Evolutionary conservation across 441 rosid species (phyloP), one percentile per base, ranked within the genome.

Genomic region (Corymbia calophylla): DNA sequence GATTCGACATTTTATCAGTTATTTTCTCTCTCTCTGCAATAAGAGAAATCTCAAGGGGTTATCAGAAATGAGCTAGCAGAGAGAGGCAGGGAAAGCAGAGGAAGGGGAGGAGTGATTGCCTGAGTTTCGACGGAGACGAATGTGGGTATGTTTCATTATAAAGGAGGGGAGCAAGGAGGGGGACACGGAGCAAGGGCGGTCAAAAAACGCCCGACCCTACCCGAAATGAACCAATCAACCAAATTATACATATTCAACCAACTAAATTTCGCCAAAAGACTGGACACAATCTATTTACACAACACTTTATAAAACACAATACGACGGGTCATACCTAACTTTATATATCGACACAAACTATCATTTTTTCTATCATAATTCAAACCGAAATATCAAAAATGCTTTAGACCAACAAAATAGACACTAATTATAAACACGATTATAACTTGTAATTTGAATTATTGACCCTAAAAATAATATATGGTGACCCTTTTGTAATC

Each of bases 261-360:
- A 4, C 29, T 13, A 56, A 56, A 56, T 56, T 23, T 56, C 13
- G 10, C 62, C 9, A 23, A 56, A 56, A 21, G 6, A 56, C 62
- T 56, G 12, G 25, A 56, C 13, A 56, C 9, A 56, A 9, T 56
- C 25, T 9, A 56, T 23, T 23, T 56, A 21, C 3, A 23, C 0
- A 0, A 56, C 6, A 56, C 13, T 56, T 12, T 56, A 23, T 23
- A 56, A 56, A 56, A 23, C 6, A 56, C 2, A 1, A 23, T 5
- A 56, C 1, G 2, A 9, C 0, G 3, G 4, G 6, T 56, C 14
- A 23, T 6, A 58, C 7, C 2, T 58, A 58, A 58, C 0, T 58
- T 2, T 25, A 25, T 58, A 27, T 58, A 58, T 23, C 0, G 0
- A 58, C 25, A 0, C 0, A 1, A 25, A 58, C 25, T 58, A 9